Conservation (phyloP, 148 eudicot species). For the Rheum nobile region DNA sequence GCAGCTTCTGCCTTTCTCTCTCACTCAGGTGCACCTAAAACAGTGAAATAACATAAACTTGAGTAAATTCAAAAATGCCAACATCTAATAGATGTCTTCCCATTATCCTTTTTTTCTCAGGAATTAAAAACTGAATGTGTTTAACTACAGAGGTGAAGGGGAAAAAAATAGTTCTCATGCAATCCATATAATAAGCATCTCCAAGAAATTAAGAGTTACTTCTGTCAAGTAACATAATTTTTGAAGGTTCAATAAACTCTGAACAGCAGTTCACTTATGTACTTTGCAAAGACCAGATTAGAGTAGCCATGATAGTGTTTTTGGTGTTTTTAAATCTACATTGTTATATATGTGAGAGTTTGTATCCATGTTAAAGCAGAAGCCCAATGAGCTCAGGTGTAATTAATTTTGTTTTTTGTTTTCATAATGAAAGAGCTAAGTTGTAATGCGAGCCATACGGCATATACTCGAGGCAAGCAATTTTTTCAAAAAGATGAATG, state of each 20-base stretch:
- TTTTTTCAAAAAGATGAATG: neutral
- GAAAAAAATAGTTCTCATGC: neutral
- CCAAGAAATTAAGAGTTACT: neutral
- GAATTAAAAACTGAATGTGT: neutral
- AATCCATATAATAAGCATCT: neutral
- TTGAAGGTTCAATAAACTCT: neutral
- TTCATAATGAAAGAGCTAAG: neutral
- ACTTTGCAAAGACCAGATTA: neutral
- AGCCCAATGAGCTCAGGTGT: neutral
- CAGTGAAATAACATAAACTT: conserved; percentile 7
- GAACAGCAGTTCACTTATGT: neutral
- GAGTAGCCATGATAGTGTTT: neutral
- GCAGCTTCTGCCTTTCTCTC: conserved; percentile 95
- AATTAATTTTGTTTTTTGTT: neutral
- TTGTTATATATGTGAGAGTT: neutral
- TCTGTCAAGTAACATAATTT: neutral
- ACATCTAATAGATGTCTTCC: neutral
- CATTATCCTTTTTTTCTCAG: neutral
- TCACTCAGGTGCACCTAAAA: conserved; percentile 80
- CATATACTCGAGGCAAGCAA: neutral
- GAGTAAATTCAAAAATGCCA: neutral
- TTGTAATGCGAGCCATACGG: too few relatives aligned
- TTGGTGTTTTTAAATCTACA: neutral
- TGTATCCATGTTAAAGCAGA: neutral
- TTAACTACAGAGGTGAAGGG: neutral